A percentile compares a stretch with the other conserved stretches of the same genome.
Evolutionary conservation across 345 rosid genomes (phyloP).

Genomic region (Sapria himalayana): DNA sequence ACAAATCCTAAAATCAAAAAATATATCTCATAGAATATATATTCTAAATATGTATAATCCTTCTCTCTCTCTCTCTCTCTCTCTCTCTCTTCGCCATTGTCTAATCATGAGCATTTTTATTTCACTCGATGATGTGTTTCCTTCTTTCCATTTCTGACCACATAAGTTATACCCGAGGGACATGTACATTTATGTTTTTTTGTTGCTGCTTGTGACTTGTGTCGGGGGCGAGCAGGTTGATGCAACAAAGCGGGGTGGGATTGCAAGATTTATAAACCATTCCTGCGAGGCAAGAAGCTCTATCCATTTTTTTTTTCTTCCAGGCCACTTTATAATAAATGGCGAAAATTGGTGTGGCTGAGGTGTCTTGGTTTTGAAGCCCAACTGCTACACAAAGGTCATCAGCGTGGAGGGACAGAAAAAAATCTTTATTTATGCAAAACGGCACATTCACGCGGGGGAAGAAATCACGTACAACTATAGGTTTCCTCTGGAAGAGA

Average conservation of each 20-base stretch:
- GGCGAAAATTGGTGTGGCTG: too few species aligned
- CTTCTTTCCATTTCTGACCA: not conserved
- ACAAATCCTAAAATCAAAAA: too few species aligned
- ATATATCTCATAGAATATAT: too few species aligned
- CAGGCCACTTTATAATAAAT: too few species aligned
- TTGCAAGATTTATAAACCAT: conserved; percentile 97
- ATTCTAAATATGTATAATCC: too few species aligned
- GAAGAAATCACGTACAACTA: conserved; percentile 95
- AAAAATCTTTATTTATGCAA: conserved; percentile 85
- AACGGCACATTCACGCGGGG: conserved; percentile 60
- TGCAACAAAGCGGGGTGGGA: conserved; percentile 97
- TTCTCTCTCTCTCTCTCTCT: too few species aligned
- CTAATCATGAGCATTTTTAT: conserved; percentile 1
- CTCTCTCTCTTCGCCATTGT: too few species aligned
- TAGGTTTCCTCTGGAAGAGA: conserved; percentile 89
- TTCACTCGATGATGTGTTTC: conserved; percentile 3
- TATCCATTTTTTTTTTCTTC: too few species aligned
- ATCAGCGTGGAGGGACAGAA: conserved; percentile 86
- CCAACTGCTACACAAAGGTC: conserved; percentile 94
- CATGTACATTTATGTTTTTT: not conserved
- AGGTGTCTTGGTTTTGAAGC: conserved; percentile 40
- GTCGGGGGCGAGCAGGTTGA: conserved; percentile 35
- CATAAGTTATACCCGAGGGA: not conserved
- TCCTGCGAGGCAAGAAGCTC: conserved; percentile 60
- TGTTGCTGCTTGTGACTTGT: not conserved